Evolutionary conservation across 495 filamentous ascomycete species (phyloP), one percentile per base, ranked within the genome.

Genomic region (Viridothelium virens): DNA sequence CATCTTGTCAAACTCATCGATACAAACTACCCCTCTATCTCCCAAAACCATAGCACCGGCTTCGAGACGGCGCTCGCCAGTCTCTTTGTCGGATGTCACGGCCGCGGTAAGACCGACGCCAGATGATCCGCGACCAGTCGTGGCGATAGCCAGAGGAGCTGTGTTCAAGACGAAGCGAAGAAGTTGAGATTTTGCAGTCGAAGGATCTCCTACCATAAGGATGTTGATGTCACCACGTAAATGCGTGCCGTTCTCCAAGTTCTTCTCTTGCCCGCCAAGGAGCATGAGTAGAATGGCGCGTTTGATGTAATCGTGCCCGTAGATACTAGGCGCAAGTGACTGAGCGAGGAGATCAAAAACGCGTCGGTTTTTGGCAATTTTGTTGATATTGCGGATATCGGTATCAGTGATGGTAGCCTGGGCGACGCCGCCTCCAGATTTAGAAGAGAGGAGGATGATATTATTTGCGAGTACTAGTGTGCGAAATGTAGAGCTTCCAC

Each of bases 1-100:
- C 94, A 99, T 99, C 79, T 99, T 99, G 78, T 99, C 94, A 74
- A 99, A 99, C 76, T 99, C 94, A 76, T 99, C 94, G 71, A 99
- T 99, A 79, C 94, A 99, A 48, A 99, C 94, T 46, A 99, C 93
- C 65, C 94, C 94, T 56, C 94, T 87, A 72, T 99, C 94, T 73
- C 86, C 94, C 66, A 99, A 89, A 65, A 99, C 94, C 94, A 99
- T 99, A 68, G 94, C 94, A 83, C 94, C 94, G 7, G 94, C 94
- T 79, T 99, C 94, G 2, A 99, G 81, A 68, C 94, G 84, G 63
- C 94, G 86, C 76, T 99, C 94, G 34, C 94, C 95, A 0, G 94
- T 99, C 76, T 99, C 94, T 76, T 97, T 97, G 75, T 99, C 94
- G 0, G 88, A 84, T 1, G 95, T 97, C 34, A 99, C 94, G 31